Evolutionary conservation across 108 stramenopile species (phyloP), one percentile per base, ranked within the genome.

Genomic region (Stephanodiscus triporus): DNA sequence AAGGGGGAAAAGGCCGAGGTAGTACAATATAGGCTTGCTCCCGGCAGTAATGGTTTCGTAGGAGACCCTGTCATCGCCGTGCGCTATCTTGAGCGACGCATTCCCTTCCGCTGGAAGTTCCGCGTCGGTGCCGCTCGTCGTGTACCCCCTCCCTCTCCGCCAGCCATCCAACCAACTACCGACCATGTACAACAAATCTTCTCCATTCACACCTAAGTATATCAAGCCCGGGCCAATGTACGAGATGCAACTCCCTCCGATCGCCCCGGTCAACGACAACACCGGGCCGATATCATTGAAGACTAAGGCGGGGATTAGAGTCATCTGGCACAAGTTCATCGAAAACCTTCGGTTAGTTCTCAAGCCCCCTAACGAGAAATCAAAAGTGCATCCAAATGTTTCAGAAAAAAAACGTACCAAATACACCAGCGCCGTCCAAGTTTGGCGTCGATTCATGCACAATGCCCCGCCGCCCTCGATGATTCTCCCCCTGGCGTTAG

Each of bases 231-330:
- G 90, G 11, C 80, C 90, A 61, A 91, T 86, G 58, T 90, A 94
- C 11, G 88, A 79, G 30, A 94, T 75, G 45, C 79, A 85, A 20
- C 85, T 80, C 29, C 90, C 92, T 16, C 89, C 92, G 10, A 94
- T 49, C 5, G 92, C 85, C 0, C 92, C 92, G 48, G 92, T 94
- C 17, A 94, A 82, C 24, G 84, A 85, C 1, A 94, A 68, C 9
- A 94, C 90, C 22, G 92, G 92, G 24, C 92, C 92, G 43, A 94
- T 72, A 62, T 94, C 92, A 50, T 79, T 65, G 29, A 94, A 76
- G 48, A 94, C 57, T 76, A 94, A 56, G 0, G 92, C 92, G 13
- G 92, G 92, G 23, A 90, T 47, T 26, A 94, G 59, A 5, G 90
- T 81, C 29, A 40, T 22, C 60, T 61, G 60, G 14, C 9, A 57